Evolutionary conservation across 2,329 filamentous ascomycete species (phyloP).

Genomic region (Fusarium nematophilum): DNA sequence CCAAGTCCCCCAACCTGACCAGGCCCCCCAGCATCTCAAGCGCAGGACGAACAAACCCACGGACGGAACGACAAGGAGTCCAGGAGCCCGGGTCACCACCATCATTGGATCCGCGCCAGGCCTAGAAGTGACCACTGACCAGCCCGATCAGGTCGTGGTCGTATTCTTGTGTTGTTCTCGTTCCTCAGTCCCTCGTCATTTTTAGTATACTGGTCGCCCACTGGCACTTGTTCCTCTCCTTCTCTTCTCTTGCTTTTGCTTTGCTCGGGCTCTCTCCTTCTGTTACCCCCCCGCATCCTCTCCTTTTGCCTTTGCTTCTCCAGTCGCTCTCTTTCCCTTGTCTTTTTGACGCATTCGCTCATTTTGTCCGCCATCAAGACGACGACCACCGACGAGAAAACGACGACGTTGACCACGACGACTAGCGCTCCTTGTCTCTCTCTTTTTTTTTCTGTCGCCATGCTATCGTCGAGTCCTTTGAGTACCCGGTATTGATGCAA

Average conservation of each 20-base stretch:
- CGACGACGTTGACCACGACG: constrained; percentile 38
- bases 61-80: constrained; percentile 4
- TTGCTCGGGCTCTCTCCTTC: constrained; percentile 22
- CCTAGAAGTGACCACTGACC: constrained; percentile 5
- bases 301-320: constrained; percentile 20
- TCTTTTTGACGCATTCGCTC: constrained; percentile 21
- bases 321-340: constrained; percentile 27
- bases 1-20: constrained; percentile 4
- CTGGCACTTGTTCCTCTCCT: constrained; percentile 22
- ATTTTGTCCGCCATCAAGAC: constrained; percentile 26
- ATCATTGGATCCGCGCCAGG: constrained; percentile 13
- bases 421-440: constrained; percentile 18
- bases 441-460: constrained; percentile 39
- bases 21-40: constrained; percentile 22
- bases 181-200: constrained; percentile 17
- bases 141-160: constrained; percentile 8
- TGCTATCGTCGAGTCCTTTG: constrained; percentile 42
- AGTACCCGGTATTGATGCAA: constrained; percentile 29
- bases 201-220: constrained; percentile 40
- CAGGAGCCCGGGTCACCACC: constrained; percentile 20
- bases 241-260: constrained; percentile 27
- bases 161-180: constrained; percentile 8
- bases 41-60: constrained; percentile 19
- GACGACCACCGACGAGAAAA: constrained; percentile 32
- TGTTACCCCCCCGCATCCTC: constrained; percentile 30